Evolutionary conservation across 208 protist genomes (phyloP).

Genomic region (Vickermania ingenoplastis): DNA sequence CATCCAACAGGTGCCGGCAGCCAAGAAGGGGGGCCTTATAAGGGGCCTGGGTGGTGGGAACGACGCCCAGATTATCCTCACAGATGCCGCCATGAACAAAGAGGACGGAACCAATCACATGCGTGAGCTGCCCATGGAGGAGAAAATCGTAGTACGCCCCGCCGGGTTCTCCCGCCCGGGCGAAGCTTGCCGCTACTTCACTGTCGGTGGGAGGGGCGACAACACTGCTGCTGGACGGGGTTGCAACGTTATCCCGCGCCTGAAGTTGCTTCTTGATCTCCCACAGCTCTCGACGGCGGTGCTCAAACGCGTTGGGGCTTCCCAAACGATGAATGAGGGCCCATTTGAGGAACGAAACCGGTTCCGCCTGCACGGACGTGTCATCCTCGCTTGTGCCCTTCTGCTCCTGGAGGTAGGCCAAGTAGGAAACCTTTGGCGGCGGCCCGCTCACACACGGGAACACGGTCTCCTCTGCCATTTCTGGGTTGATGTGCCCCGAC

Average conservation of each 20-base stretch:
- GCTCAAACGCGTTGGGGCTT: slow-evolving; percentile 41
- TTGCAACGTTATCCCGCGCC: not conserved
- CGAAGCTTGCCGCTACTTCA: slow-evolving; percentile 62
- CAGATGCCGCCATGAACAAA: slow-evolving; percentile 81
- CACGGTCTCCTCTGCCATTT: not conserved
- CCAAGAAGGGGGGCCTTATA: slow-evolving; percentile 3
- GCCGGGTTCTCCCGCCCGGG: slow-evolving; percentile 34
- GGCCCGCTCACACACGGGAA: not conserved
- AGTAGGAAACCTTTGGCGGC: not conserved
- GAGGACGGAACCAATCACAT: slow-evolving; percentile 50
- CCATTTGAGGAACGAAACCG: slow-evolving; percentile 52
- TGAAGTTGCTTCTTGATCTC: slow-evolving; percentile 8
- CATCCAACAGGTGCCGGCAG: not conserved
- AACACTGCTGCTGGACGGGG: not conserved
- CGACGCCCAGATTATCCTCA: slow-evolving; percentile 51
- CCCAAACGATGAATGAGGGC: slow-evolving; percentile 59
- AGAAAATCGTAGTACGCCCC: slow-evolving; percentile 78
- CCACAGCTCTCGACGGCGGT: slow-evolving; percentile 50
- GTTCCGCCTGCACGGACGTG: slow-evolving; percentile 10
- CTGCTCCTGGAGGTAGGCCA: not conserved
- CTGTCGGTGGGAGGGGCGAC: slow-evolving; percentile 15
- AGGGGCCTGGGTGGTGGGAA: slow-evolving; percentile 25
- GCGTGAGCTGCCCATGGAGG: slow-evolving; percentile 29
- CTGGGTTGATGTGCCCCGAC: not conserved
- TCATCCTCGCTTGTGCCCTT: not conserved